Evolutionary conservation across 2,329 filamentous ascomycete genomes (phyloP).

Genomic region (Verticillium alfalfae): DNA sequence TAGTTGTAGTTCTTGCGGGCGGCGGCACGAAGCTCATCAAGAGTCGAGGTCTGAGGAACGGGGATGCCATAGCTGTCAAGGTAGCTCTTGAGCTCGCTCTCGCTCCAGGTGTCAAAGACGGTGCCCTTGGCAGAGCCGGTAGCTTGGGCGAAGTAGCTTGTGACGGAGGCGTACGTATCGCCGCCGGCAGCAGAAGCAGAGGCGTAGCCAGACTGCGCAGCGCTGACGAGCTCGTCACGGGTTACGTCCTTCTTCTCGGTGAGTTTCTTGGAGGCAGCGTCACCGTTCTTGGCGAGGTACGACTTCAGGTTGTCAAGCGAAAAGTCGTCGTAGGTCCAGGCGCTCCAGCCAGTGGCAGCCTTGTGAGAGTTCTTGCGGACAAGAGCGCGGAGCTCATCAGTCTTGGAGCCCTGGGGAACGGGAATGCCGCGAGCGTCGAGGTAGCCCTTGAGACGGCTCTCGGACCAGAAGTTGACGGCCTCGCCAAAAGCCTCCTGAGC

Average conservation of each 20-base stretch:
- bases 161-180: slow-evolving; percentile 58
- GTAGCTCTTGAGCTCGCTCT: slow-evolving; percentile 70
- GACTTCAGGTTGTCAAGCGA: slow-evolving; percentile 63
- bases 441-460: slow-evolving; percentile 72
- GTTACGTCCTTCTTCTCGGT: slow-evolving; percentile 59
- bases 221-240: slow-evolving; percentile 67
- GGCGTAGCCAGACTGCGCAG: slow-evolving; percentile 55
- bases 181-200: slow-evolving; percentile 56
- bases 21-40: slow-evolving; percentile 64
- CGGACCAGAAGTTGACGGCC: slow-evolving; percentile 61
- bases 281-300: slow-evolving; percentile 46
- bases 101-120: slow-evolving; percentile 69
- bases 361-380: slow-evolving; percentile 71
- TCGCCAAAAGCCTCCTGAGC: slow-evolving; percentile 62
- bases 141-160: slow-evolving; percentile 61
- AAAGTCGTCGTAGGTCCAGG: slow-evolving; percentile 78
- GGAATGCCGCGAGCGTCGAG: slow-evolving; percentile 73
- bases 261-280: slow-evolving; percentile 51
- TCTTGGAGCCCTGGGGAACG: slow-evolving; percentile 65
- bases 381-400: slow-evolving; percentile 66
- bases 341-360: slow-evolving; percentile 59
- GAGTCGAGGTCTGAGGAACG: slow-evolving; percentile 60
- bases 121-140: slow-evolving; percentile 60
- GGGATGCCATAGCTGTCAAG: slow-evolving; percentile 72
- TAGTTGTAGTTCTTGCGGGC: slow-evolving; percentile 70